A percentile compares a stretch with the other conserved stretches of the same genome.
phyloP scores from a whole-genome alignment of 164 flowering plant genomes.

The Tinospora cordifolia region DNA sequence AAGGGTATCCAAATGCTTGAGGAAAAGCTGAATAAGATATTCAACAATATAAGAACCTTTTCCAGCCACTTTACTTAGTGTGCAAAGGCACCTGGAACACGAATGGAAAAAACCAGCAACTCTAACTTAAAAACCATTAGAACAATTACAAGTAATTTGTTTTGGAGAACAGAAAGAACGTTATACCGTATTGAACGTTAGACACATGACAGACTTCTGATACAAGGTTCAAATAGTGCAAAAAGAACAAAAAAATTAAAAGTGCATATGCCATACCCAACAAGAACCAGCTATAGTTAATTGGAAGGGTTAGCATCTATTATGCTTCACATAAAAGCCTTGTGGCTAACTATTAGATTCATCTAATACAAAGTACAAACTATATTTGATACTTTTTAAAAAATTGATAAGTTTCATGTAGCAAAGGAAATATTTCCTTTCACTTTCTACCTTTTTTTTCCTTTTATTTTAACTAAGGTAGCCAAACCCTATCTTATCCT shows the following conservation, averaged over 20 bases:
- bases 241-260: not conserved
- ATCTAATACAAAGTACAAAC: not conserved
- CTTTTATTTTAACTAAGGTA: no score
- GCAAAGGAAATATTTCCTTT: not conserved
- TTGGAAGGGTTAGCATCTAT: not conserved
- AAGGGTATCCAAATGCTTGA: constrained; percentile 62
- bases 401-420: not conserved
- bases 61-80: constrained; percentile 63
- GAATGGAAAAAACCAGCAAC: constrained; percentile 6
- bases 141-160: not conserved
- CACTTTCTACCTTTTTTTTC: not conserved
- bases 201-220: not conserved
- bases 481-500: no score
- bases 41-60: constrained; percentile 60
- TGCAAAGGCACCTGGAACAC: constrained; percentile 75
- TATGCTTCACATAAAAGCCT: not conserved
- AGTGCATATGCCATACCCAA: not conserved
- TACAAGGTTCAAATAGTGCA: not conserved
- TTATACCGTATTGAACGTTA: no score
- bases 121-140: not conserved
- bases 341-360: not conserved
- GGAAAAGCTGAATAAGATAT: constrained; percentile 70
- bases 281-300: not conserved
- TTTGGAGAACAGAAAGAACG: not conserved
- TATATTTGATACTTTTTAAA: not conserved